A percentile compares a stretch with the other conserved stretches of the same genome.
phyloP scores from a whole-genome alignment of 306 rosid species.

The Gillenia trifoliata region DNA sequence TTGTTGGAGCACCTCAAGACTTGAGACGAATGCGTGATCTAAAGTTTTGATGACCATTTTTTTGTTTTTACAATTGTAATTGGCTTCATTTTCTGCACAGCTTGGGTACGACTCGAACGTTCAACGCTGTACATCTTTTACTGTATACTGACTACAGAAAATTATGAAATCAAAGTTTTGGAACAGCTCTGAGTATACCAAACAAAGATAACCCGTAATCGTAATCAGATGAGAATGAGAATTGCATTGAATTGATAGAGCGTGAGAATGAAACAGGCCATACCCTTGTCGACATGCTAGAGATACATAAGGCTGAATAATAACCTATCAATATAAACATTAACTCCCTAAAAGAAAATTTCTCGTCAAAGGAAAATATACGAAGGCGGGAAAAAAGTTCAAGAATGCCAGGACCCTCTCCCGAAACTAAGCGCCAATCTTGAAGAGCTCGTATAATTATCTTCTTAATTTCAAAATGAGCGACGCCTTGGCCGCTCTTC shows the following conservation, averaged over 20 bases:
- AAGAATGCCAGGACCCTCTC: conserved; percentile 9
- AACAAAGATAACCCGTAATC: background rate
- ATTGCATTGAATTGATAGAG: background rate
- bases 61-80: background rate
- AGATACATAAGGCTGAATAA: background rate
- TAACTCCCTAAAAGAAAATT: background rate
- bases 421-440: conserved; percentile 2
- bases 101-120: background rate
- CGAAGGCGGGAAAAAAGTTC: background rate
- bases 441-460: conserved; percentile 5
- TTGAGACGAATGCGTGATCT: background rate
- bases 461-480: conserved; percentile 18
- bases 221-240: background rate
- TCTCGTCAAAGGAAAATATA: background rate
- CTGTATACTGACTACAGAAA: background rate
- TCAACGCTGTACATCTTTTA: background rate
- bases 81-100: background rate
- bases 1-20: background rate
- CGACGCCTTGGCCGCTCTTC: conserved; percentile 65
- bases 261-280: background rate
- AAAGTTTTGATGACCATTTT: background rate
- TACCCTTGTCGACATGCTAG: background rate
- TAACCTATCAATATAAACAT: conserved; percentile 10
- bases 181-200: background rate
- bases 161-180: background rate